Evolutionary conservation across 495 filamentous ascomycete genomes (phyloP).

Genomic region (Trichoderma virens): DNA sequence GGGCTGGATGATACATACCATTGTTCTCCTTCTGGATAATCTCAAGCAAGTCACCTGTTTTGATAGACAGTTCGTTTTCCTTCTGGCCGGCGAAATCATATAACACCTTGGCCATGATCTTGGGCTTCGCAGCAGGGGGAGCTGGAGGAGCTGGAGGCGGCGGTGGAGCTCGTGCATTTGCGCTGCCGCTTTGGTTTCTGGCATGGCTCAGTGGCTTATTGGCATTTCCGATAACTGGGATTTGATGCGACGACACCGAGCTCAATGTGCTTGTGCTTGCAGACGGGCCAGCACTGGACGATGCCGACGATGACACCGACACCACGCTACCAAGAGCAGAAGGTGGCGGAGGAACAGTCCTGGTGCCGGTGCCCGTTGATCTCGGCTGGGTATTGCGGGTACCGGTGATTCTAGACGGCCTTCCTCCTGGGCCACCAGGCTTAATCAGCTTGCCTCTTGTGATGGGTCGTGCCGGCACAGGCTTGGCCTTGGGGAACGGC

Average conservation of each 20-base stretch:
- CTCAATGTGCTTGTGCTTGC: constrained; percentile 4
- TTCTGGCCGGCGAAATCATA: constrained; percentile 82
- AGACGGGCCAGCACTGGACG: not conserved
- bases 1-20: constrained; percentile 44
- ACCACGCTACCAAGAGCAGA: constrained; percentile 21
- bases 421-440: constrained; percentile 78
- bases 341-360: constrained; percentile 39
- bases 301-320: constrained; percentile 22
- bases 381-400: constrained; percentile 44
- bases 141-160: constrained; percentile 66
- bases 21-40: constrained; percentile 85
- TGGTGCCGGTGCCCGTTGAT: constrained; percentile 34
- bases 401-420: constrained; percentile 58
- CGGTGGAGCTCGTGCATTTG: constrained; percentile 39
- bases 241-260: constrained; percentile 8
- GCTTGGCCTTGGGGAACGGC: constrained; percentile 79
- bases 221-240: not conserved
- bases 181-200: constrained; percentile 33
- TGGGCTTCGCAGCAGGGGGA: constrained; percentile 55
- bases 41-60: constrained; percentile 69
- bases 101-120: constrained; percentile 72
- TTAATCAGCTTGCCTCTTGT: constrained; percentile 83
- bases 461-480: constrained; percentile 78
- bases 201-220: constrained; percentile 30
- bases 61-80: constrained; percentile 70